Percentiles rank a stretch among this genome's conserved stretches.
Evolutionary conservation across 352 stramenopile species (phyloP).

Genomic region (Globisporangium cederbergense): DNA sequence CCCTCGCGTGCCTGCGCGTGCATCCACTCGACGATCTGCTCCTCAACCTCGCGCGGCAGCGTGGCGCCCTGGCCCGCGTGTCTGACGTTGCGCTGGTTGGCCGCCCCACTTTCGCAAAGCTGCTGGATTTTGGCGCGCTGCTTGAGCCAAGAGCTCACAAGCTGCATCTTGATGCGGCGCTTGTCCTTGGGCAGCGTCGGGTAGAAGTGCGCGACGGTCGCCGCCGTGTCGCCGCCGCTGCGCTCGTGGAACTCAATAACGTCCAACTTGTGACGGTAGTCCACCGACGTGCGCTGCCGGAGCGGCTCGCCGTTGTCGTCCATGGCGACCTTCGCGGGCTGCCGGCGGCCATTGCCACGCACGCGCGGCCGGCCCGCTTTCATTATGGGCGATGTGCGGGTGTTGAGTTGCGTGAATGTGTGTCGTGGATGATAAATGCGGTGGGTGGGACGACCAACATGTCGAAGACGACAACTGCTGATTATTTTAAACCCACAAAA

Average conservation of each 20-base stretch:
- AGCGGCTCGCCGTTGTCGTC: not conserved
- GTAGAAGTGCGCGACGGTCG: conserved; percentile 15
- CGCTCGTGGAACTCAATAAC: conserved; percentile 11
- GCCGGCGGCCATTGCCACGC: conserved; percentile 8
- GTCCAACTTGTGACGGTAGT: conserved; percentile 15
- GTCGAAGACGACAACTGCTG: not conserved
- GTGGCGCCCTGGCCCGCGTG: conserved; percentile 8
- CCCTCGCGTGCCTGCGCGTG: conserved; percentile 8
- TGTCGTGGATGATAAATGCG: conserved; percentile 1
- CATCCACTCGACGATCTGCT: conserved; percentile 17
- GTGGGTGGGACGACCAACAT: not conserved
- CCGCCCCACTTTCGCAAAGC: conserved; percentile 6
- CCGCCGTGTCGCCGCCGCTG: conserved; percentile 5
- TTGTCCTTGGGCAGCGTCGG: conserved; percentile 6
- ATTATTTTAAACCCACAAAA: too few species aligned
- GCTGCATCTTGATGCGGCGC: conserved; percentile 13
- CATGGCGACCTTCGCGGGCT: not conserved
- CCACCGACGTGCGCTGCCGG: conserved; percentile 7
- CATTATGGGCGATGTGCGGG: conserved; percentile 8
- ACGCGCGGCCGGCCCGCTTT: conserved; percentile 8
- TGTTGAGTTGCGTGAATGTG: not conserved
- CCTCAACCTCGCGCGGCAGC: conserved; percentile 8
- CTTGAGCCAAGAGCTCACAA: conserved; percentile 12
- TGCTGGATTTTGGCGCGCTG: conserved; percentile 11
- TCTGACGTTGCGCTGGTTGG: conserved; percentile 10